A percentile compares a stretch with the other conserved stretches of the same genome.
These are phyloP conservation scores for Protomyces macrosporus DNA, from an alignment of 1,139 yeast species.

Conservation along the genomic window DNA sequence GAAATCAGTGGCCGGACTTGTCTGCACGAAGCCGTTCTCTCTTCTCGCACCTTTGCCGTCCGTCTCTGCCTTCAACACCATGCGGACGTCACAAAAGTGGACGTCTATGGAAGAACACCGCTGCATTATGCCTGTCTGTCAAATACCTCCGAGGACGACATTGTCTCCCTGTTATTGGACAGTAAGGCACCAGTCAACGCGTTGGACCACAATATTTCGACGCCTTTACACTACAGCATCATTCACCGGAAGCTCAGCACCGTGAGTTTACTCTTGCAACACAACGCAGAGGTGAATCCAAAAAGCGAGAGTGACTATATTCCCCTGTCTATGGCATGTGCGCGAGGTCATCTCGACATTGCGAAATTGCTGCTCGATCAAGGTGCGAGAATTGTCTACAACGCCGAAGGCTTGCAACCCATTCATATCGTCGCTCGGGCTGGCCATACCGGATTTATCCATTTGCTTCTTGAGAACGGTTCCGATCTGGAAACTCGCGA, in stretches of 20 bases:
- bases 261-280: slow-evolving; percentile 46
- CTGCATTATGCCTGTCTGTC: slow-evolving; percentile 72
- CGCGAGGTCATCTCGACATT: slow-evolving; percentile 68
- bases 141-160: slow-evolving; percentile 37
- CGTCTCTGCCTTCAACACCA: slow-evolving; percentile 1
- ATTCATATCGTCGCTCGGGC: slow-evolving; percentile 83
- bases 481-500: slow-evolving; percentile 76
- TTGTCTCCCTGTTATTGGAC: slow-evolving; percentile 37
- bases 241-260: slow-evolving; percentile 59
- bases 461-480: slow-evolving; percentile 63
- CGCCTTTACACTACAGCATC: slow-evolving; percentile 77
- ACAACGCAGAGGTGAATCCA: slow-evolving; percentile 43
- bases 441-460: slow-evolving; percentile 67
- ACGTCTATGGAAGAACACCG: slow-evolving; percentile 74
- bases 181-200: slow-evolving; percentile 40
- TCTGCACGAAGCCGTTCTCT: slow-evolving; percentile 20
- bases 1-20: slow-evolving; percentile 24
- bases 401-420: slow-evolving; percentile 84
- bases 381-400: slow-evolving; percentile 45
- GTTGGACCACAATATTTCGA: slow-evolving; percentile 44
- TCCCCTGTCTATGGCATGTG: slow-evolving; percentile 87
- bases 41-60: neutral
- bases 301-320: slow-evolving; percentile 50
- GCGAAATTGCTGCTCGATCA: slow-evolving; percentile 54
- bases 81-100: slow-evolving; percentile 38